Conservation (phyloP, 495 filamentous ascomycete genomes). For the Neurospora pannonica region DNA sequence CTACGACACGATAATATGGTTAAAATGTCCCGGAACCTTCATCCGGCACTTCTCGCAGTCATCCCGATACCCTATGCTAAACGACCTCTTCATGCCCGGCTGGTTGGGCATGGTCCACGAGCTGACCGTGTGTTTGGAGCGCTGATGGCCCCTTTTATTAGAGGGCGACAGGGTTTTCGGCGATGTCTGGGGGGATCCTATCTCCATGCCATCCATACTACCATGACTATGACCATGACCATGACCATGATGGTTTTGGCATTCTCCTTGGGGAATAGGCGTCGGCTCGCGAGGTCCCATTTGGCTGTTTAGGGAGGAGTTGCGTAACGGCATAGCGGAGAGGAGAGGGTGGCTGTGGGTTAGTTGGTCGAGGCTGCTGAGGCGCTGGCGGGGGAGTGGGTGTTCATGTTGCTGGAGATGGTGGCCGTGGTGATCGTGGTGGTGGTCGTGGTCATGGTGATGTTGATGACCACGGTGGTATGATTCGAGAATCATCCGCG, state of each 20-base stretch:
- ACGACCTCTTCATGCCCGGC: constrained; percentile 52
- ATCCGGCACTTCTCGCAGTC: constrained; percentile 79
- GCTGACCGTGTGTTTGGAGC: constrained; percentile 39
- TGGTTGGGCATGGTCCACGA: constrained; percentile 35
- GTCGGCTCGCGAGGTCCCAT: not conserved
- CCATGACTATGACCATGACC: constrained; percentile 8
- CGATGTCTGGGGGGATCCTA: not conserved
- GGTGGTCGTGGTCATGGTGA: constrained; percentile 15
- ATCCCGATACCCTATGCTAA: constrained; percentile 76
- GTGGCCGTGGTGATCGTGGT: too few species aligned
- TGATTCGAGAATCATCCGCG: constrained; percentile 30
- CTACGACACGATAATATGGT: constrained; percentile 62
- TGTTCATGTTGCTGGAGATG: constrained; percentile 3
- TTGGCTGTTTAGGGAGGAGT: not conserved
- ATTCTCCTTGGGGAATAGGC: not conserved
- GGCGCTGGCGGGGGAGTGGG: constrained; percentile 13
- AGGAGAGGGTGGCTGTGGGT: constrained; percentile 29
- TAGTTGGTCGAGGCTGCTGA: constrained; percentile 8
- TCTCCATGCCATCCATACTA: constrained; percentile 17
- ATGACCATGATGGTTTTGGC: constrained; percentile 1
- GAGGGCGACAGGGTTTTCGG: constrained; percentile 25
- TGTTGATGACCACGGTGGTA: constrained; percentile 7
- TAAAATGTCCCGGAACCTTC: constrained; percentile 79
- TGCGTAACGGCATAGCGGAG: constrained; percentile 11
- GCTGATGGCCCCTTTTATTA: constrained; percentile 28